Percentiles rank a stretch among this genome's conserved stretches.
Evolutionary conservation across 305 asterid genomes (phyloP).

Genomic region (Fraxinus xanthoxyloides): DNA sequence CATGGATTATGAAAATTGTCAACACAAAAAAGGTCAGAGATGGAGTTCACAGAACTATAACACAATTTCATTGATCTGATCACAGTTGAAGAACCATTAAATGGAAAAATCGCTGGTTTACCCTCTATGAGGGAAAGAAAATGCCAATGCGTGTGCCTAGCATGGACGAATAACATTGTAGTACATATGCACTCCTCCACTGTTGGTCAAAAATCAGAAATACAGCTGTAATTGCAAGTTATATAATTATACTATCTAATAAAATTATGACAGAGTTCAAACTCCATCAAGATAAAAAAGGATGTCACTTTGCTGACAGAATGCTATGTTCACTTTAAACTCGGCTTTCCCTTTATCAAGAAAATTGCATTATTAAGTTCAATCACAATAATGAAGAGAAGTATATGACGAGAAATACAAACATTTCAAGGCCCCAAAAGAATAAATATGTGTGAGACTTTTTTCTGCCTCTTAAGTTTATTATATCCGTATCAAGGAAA

Average conservation of each 20-base stretch:
- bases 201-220: not conserved
- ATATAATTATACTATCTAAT: not conserved
- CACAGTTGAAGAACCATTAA: not conserved
- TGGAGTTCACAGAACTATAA: not conserved
- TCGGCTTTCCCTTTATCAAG: not conserved
- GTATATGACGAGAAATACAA: not conserved
- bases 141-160: not conserved
- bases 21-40: not conserved
- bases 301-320: not conserved
- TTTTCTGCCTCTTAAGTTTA: not conserved
- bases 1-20: constrained; percentile 15
- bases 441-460: not conserved
- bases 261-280: not conserved
- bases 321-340: not conserved
- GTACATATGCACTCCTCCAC: not conserved
- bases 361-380: constrained; percentile 14
- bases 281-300: not conserved
- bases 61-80: not conserved
- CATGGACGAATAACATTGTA: not conserved
- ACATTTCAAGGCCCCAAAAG: not conserved
- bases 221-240: not conserved
- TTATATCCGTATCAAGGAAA: not conserved
- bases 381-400: not conserved
- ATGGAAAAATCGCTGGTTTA: not conserved
- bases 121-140: not conserved